These are phyloP conservation scores for Carex cristatella DNA, from an alignment of 176 grass and related monocot species.

Conservation along the genomic window DNA sequence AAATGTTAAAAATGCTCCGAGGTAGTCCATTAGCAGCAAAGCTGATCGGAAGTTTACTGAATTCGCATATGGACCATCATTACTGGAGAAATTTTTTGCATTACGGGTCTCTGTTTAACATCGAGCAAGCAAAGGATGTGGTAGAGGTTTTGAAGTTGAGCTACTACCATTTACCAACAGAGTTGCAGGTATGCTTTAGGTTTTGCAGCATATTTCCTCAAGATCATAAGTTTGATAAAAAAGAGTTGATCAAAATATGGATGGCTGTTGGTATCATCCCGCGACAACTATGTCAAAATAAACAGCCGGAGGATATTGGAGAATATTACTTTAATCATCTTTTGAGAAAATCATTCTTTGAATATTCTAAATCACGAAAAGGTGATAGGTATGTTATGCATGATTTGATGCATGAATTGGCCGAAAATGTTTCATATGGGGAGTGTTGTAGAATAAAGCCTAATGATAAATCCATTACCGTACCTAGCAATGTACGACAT, in stretches of 20 bases:
- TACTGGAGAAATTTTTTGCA: not conserved
- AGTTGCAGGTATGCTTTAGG: conserved; percentile 5
- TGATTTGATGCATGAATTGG: conserved; percentile 47
- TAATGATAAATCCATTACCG: not conserved
- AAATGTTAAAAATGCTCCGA: not conserved
- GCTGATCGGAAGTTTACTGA: not conserved
- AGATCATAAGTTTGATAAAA: conserved; percentile 22
- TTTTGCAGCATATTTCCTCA: conserved; percentile 22
- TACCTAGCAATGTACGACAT: conserved; percentile 19
- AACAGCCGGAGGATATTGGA: conserved; percentile 13
- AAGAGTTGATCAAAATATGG: conserved; percentile 34
- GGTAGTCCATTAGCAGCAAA: conserved; percentile 10
- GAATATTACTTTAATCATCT: conserved; percentile 24
- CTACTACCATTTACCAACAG: not conserved
- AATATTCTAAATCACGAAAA: not conserved
- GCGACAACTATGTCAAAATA: not conserved
- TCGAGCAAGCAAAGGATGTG: not conserved
- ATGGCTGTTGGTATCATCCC: conserved; percentile 19
- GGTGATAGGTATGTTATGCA: conserved; percentile 14
- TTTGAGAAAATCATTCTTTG: conserved; percentile 31
- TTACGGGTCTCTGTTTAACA: not conserved
- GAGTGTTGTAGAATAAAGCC: not conserved
- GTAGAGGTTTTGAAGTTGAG: not conserved
- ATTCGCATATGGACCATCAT: not conserved
- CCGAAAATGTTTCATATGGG: conserved; percentile 21